Base-by-base conservation (phyloP, 495 filamentous ascomycete genomes). In the Cryomyces minteri region DNA sequence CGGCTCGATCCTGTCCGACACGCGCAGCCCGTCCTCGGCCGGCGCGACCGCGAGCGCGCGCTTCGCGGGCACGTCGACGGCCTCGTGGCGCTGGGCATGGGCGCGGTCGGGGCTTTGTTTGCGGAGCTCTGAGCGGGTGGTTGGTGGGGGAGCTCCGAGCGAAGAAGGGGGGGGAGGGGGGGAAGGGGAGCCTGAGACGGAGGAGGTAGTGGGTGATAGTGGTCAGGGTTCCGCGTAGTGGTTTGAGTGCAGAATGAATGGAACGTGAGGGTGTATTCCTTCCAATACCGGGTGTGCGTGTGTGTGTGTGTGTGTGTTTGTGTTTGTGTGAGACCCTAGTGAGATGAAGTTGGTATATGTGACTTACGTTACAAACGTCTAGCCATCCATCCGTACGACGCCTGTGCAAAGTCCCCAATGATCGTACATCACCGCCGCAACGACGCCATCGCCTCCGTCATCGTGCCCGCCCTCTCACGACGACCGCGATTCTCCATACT, bases 401-500 rank as follows among this genome's bases (percentile, higher is more conserved):
- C 18, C 18, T 25, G 18, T 25, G 18, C 18, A 25, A 25, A 25
- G 18, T 10, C 6, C 33, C 11, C 14, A 25, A n/a, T 3, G 44
- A 6, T 39, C 47, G 4, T 45, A 43, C 4, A 49, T 40, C 5
- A 6, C 30, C 28, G 42, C 31, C 18, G 7, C 6, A n/a, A 44
- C 41, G 12, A 44, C 47, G 34, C 31, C 47, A 29, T 14, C 37
- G n/a, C 5, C 39, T 12, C 39, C 47, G 34, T 12, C 31, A 32
- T 25, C 34, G 44, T 39, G 33, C n/a, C 14, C 44, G 6, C 18
- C n/a, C 32, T 38, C 37, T 32, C 37, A 46, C 8, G 39, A 30
- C 5, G 44, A 8, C n/a, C 5, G 11, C 9, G 44, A 8, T n/a
- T 33, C 18, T 49, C 43, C 45, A 38, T 40, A 92, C 50, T 85